These are phyloP conservation scores for Bipolaris cookei DNA, from an alignment of 2,329 filamentous ascomycete species.

Conservation along the genomic window DNA sequence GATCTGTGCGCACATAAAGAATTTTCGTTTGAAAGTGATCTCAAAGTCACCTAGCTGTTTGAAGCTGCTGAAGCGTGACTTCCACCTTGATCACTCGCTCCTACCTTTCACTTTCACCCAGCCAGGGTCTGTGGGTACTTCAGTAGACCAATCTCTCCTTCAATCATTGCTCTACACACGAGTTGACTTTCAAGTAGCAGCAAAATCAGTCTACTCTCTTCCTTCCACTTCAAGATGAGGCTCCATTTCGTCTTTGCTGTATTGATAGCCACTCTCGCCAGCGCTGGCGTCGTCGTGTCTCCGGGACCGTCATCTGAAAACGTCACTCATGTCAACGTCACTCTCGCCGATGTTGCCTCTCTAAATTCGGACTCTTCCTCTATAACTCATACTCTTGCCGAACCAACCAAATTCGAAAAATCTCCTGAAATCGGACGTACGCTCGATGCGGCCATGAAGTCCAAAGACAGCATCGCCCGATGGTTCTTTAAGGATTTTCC, in stretches of 20 bases:
- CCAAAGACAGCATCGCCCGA: conserved; percentile 13
- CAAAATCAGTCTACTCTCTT: no score
- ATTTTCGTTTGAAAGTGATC: background rate
- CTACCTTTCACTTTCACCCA: background rate
- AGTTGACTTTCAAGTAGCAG: background rate
- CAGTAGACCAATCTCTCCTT: no score
- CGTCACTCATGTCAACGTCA: background rate
- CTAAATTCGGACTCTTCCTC: background rate
- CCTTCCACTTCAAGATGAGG: conserved; percentile 3
- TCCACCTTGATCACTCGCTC: background rate
- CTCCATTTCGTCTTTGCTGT: background rate
- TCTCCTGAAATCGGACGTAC: conserved; percentile 8
- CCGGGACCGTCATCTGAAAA: background rate
- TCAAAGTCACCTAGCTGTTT: background rate
- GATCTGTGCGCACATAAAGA: background rate
- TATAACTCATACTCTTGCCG: background rate
- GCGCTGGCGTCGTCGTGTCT: background rate
- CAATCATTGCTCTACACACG: background rate
- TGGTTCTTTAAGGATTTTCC: conserved; percentile 21
- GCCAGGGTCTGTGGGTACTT: background rate
- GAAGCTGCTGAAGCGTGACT: background rate
- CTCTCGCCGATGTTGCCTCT: background rate
- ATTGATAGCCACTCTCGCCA: background rate
- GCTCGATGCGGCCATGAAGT: conserved; percentile 12
- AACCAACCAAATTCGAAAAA: conserved; percentile 8